Base-by-base conservation (phyloP, 306 rosid genomes). In the Prunus salicina region DNA sequence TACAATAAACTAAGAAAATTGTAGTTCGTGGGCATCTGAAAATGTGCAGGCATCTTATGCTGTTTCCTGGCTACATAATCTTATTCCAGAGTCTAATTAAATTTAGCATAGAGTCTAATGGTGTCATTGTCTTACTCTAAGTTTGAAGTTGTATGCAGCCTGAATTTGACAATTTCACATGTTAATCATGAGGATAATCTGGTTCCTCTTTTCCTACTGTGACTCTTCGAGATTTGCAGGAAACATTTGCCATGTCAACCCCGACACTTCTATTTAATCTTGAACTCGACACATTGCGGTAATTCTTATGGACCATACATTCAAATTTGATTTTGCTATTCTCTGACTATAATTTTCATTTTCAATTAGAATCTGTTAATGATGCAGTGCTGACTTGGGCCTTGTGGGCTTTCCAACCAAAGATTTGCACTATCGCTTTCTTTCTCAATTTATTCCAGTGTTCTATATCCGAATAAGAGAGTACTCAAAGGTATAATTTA, bases 361-460 rank as follows among this genome's bases (percentile, higher is more conserved):
- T 74, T 57, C 73, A 64, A 64, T 70, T 72, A 60, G 71, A 83
- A 75, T 72, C 78, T 77, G 77, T 78, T 86, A 80, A 80, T 80
- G 83, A 86, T 80, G 77, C 96, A 95, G 97, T 82, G 98, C 98
- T 79, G 98, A 95, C 86, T 90, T 95, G 91, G 98, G 98, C 80
- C 75, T 95, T 80, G 83, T 87, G 45, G 97, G 98, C 71, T 92
- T 95, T 77, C 97, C 98, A 71, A 24, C 93, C 72, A 95, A 88
- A 80, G 97, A 95, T 82, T 85, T 95, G 89, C 98, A 95, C 41
- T 92, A 87, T 77, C 96, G 97, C 73, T 95, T 95, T 87, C 98
- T 95, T 82, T 95, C 93, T 81, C 96, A 92, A 73, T 95, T 95
- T 83, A 86, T 85, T 81, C 97, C 97, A 0, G 96, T 92, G 77